Conservation (phyloP, 345 rosid species). For the Arabidopsis suecica region DNA sequence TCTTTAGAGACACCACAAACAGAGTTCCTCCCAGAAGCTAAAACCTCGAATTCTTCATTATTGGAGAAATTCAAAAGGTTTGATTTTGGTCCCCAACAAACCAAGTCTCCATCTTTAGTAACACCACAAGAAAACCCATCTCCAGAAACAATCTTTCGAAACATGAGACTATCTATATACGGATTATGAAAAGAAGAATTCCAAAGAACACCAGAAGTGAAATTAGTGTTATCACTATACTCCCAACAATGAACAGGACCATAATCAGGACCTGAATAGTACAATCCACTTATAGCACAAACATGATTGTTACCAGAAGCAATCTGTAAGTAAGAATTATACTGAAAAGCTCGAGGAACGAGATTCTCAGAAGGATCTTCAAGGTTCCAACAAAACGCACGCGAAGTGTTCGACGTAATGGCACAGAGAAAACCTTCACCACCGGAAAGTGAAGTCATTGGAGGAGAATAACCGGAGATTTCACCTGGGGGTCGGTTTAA, state of each 20-base stretch:
- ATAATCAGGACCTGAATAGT: slow-evolving; percentile 43
- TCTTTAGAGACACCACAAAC: slow-evolving; percentile 72
- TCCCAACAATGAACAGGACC: slow-evolving; percentile 53
- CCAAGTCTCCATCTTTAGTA: slow-evolving; percentile 62
- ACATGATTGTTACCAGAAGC: slow-evolving; percentile 49
- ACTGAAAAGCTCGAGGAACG: slow-evolving; percentile 60
- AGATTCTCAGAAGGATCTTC: slow-evolving; percentile 57
- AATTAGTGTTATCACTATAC: slow-evolving; percentile 22
- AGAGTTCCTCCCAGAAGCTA: slow-evolving; percentile 68
- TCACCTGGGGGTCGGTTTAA: slow-evolving; percentile 40
- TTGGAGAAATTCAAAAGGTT: slow-evolving; percentile 50
- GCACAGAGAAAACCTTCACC: slow-evolving; percentile 93
- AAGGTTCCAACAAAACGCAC: slow-evolving; percentile 74
- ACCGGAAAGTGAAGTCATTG: slow-evolving; percentile 77
- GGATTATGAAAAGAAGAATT: slow-evolving; percentile 53
- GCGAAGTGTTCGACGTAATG: slow-evolving; percentile 76
- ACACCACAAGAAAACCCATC: slow-evolving; percentile 92
- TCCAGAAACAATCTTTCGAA: slow-evolving; percentile 77
- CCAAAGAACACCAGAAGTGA: slow-evolving; percentile 38
- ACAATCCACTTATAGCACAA: slow-evolving; percentile 49
- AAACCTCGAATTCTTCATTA: slow-evolving; percentile 48
- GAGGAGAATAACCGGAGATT: slow-evolving; percentile 47
- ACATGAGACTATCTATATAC: slow-evolving; percentile 55
- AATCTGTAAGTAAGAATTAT: slow-evolving; percentile 53
- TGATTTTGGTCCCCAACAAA: slow-evolving; percentile 93